These are phyloP conservation scores for Baeospora myosura DNA, from an alignment of 1,284 basidiomycete genomes.

Conservation along the genomic window DNA sequence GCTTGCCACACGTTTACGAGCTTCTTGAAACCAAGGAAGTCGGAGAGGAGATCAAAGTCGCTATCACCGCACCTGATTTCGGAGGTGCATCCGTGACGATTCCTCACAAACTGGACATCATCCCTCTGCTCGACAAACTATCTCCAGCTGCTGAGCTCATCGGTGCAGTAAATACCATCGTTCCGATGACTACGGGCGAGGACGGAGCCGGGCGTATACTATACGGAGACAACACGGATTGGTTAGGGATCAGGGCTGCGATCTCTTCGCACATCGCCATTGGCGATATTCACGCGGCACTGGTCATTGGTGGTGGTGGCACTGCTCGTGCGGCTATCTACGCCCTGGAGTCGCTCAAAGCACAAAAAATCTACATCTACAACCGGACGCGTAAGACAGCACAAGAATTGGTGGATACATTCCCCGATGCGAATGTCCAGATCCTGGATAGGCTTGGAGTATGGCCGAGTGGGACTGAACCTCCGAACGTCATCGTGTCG, in stretches of 20 bases:
- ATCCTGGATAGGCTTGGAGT: slow-evolving; percentile 52
- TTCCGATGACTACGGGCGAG: slow-evolving; percentile 36
- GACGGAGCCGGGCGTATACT: slow-evolving; percentile 44
- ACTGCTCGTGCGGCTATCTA: slow-evolving; percentile 91
- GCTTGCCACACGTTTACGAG: slow-evolving; percentile 76
- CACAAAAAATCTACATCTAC: slow-evolving; percentile 71
- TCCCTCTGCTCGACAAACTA: slow-evolving; percentile 69
- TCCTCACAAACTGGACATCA: slow-evolving; percentile 85
- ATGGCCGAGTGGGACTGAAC: slow-evolving; percentile 39
- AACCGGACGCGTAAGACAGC: slow-evolving; percentile 80
- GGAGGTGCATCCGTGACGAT: slow-evolving; percentile 97
- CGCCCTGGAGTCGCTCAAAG: slow-evolving; percentile 68
- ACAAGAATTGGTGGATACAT: slow-evolving; percentile 55
- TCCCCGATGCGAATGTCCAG: slow-evolving; percentile 56
- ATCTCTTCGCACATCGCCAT: not conserved
- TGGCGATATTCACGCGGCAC: slow-evolving; percentile 28
- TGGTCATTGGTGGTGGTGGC: slow-evolving; percentile 90
- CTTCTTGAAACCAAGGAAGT: slow-evolving; percentile 72
- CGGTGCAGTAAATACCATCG: slow-evolving; percentile 90
- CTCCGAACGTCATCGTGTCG: slow-evolving; percentile 73
- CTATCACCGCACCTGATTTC: slow-evolving; percentile 67
- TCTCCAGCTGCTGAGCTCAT: slow-evolving; percentile 77
- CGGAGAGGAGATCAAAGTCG: slow-evolving; percentile 56
- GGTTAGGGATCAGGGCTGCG: slow-evolving; percentile 68
- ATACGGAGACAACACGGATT: slow-evolving; percentile 90